A percentile compares a stretch with the other conserved stretches of the same genome.
Evolutionary conservation across 163 green algal species (phyloP).

Genomic region (Botryococcus braunii): DNA sequence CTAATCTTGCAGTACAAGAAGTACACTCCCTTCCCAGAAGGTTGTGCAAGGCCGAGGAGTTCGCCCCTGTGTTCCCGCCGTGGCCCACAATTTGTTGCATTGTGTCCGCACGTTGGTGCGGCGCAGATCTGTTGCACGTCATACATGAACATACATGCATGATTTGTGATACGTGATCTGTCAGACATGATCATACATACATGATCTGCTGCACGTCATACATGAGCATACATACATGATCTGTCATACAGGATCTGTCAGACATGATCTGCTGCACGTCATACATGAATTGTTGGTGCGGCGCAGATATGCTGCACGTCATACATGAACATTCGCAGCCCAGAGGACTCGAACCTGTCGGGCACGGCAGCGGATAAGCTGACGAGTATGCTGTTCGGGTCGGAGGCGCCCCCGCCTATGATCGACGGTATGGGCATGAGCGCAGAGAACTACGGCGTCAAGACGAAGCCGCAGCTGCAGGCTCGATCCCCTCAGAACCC

Average conservation of each 20-base stretch:
- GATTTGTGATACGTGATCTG: too few relatives aligned
- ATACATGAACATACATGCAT: slow-evolving; percentile 75
- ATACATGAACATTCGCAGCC: slow-evolving; percentile 66
- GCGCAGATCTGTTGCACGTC: slow-evolving; percentile 68
- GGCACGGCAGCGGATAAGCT: slow-evolving; percentile 40
- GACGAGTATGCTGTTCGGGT: slow-evolving; percentile 25
- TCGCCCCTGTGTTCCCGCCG: too few relatives aligned
- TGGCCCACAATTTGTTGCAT: too few relatives aligned
- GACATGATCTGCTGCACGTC: slow-evolving; percentile 69
- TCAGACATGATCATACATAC: too few relatives aligned
- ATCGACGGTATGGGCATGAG: background rate
- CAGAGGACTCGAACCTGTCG: slow-evolving; percentile 21
- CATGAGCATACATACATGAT: slow-evolving; percentile 76
- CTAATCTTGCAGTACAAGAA: too few relatives aligned
- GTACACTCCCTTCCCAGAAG: too few relatives aligned
- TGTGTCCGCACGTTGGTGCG: too few relatives aligned
- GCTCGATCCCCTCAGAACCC: too few relatives aligned
- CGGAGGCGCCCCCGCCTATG: slow-evolving; percentile 3
- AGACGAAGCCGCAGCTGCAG: slow-evolving; percentile 87
- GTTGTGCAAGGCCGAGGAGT: too few relatives aligned
- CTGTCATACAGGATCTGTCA: too few relatives aligned
- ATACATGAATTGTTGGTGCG: too few relatives aligned
- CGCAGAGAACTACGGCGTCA: slow-evolving; percentile 65
- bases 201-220: slow-evolving; percentile 69
- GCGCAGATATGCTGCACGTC: slow-evolving; percentile 69